Evolutionary conservation across 192 early-diverging fungal genomes (phyloP), one percentile per base, ranked within the genome.

Genomic region (Helicostylum pulchrum): DNA sequence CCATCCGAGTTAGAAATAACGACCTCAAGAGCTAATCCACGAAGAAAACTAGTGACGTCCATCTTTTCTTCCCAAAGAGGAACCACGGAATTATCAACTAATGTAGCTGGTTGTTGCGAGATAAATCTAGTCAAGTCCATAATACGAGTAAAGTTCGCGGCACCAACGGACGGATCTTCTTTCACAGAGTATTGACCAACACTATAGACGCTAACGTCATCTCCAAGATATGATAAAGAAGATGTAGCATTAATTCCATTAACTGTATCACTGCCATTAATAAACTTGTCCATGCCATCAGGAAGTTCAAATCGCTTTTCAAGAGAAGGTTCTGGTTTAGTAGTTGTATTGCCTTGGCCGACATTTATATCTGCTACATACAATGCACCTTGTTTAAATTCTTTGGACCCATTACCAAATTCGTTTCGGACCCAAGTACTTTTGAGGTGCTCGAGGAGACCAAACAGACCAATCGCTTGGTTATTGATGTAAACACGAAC

Each of bases 401-500:
- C 26, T 52, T 49, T 67, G 59, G 56, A 63, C 56, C 65, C 74
- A 56, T 30, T 71, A 67, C 20, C 68, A 61, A 23, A 65, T 23
- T 36, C 58, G 58, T 21, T 65, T 65, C 43, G 61, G 61, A 61
- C 4, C 65, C 70, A 76, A 53, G 74, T 60, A 7, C 67, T 64
- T 51, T 70, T 71, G 42, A 76, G 71, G 52, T 61, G 64, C 53
- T 62, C 61, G 0, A 62, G 12, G n/a, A 53, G 52, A n/a, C 63
- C 52, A 48, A 46, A 61, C 7, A 61, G 21, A 19, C 59, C 59
- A 47, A 61, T 44, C 10, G 59, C 20, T 2, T 61, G 17, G 26
- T 61, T 19, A 30, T 61, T 61, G 23, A 61, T 45, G 2, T 31
- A 44, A 0, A 61, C 44, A 30, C 45, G 3, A 30, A 47, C 44